Conservation (phyloP, 1,139 yeast genomes). For the Sugiyamaella neomexicana region DNA sequence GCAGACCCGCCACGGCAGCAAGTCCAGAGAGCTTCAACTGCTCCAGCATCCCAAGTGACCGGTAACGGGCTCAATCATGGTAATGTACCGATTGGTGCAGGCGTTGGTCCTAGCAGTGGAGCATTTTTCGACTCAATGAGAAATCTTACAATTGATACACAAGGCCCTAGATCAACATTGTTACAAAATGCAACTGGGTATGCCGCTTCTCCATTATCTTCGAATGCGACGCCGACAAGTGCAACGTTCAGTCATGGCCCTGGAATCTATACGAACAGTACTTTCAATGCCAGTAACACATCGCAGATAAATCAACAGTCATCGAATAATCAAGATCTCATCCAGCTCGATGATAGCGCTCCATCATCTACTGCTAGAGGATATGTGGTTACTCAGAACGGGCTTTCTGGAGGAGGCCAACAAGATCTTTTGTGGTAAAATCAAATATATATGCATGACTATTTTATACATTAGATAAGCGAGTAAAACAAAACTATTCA, state of each 20-base stretch:
- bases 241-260: conserved; percentile 11
- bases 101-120: conserved; percentile 10
- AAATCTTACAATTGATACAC: conserved; percentile 7
- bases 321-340: conserved; percentile 19
- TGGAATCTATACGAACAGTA: conserved; percentile 7
- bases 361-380: conserved; percentile 12
- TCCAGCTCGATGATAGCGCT: conserved; percentile 24
- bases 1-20: conserved; percentile 6
- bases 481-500: background rate
- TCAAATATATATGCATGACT: background rate
- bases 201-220: conserved; percentile 8
- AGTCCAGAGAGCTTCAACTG: conserved; percentile 11
- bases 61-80: background rate
- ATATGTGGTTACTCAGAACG: conserved; percentile 30
- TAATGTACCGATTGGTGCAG: conserved; percentile 2
- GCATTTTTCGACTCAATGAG: conserved; percentile 8
- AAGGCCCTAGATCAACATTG: background rate
- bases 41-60: background rate
- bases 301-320: conserved; percentile 8
- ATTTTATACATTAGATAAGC: background rate
- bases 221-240: conserved; percentile 10
- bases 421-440: conserved; percentile 30
- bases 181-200: conserved; percentile 1
- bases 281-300: conserved; percentile 3
- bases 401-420: conserved; percentile 25